Evolutionary conservation across 2,329 filamentous ascomycete genomes (phyloP).

Genomic region (Gnomoniopsis sp.): DNA sequence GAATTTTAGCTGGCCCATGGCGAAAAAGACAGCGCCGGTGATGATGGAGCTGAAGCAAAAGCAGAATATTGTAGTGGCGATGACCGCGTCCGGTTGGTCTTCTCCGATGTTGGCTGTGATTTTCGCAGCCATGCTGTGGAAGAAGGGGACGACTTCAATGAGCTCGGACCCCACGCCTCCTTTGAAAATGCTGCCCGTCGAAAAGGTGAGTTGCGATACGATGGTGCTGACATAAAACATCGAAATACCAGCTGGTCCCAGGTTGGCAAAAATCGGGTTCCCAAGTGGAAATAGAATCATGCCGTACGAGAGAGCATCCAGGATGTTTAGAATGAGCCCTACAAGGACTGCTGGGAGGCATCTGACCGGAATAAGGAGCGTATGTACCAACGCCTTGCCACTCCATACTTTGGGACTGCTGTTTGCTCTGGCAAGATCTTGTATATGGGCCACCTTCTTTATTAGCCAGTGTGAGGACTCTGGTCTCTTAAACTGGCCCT

Average conservation of each 20-base stretch:
- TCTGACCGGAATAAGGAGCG: constrained; percentile 61
- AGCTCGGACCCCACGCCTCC: constrained; percentile 93
- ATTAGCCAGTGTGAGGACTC: constrained; percentile 32
- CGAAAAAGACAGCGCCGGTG: constrained; percentile 86
- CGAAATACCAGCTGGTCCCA: constrained; percentile 91
- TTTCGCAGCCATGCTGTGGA: constrained; percentile 94
- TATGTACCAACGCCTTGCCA: constrained; percentile 59
- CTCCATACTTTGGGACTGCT: constrained; percentile 71
- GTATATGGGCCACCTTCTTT: constrained; percentile 24
- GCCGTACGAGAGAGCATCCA: constrained; percentile 93
- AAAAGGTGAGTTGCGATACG: constrained; percentile 87
- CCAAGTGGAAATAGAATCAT: constrained; percentile 96
- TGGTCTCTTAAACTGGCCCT: constrained; percentile 43
- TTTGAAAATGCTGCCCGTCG: constrained; percentile 79
- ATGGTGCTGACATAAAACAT: constrained; percentile 99
- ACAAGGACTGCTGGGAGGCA: constrained; percentile 84
- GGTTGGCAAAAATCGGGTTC: constrained; percentile 75
- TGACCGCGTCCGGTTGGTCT: constrained; percentile 77
- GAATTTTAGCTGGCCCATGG: constrained; percentile 81
- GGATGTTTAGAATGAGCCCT: constrained; percentile 83
- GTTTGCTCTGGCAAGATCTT: constrained; percentile 27
- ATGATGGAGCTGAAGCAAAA: constrained; percentile 89
- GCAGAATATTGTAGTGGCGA: constrained; percentile 89
- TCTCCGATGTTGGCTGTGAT: constrained; percentile 77
- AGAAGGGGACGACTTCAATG: constrained; percentile 98